A percentile compares a stretch with the other conserved stretches of the same genome.
phyloP scores from a whole-genome alignment of 148 eudicot species.

The Cornus florida region DNA sequence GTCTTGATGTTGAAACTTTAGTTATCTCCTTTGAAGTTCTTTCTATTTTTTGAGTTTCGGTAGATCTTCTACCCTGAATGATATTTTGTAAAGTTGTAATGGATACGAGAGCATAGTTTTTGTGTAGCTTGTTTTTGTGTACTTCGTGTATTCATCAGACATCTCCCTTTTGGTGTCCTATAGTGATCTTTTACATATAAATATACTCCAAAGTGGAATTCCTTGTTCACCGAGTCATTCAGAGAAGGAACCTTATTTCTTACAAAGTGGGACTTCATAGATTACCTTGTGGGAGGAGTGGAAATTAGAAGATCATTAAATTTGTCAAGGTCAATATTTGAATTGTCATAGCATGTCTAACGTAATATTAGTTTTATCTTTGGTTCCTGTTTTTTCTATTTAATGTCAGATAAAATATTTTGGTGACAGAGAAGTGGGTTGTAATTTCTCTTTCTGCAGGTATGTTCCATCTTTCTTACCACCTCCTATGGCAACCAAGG shows the following conservation, averaged over 20 bases:
- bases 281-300: neutral
- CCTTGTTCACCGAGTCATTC: neutral
- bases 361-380: neutral
- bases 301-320: neutral
- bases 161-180: too few relatives aligned
- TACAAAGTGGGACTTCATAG: too few relatives aligned
- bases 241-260: neutral
- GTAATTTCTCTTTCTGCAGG: conserved; percentile 53
- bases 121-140: too few relatives aligned
- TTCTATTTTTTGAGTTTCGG: too few relatives aligned
- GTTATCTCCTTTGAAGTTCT: too few relatives aligned
- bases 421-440: conserved; percentile 22
- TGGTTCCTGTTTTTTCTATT: neutral
- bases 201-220: too few relatives aligned
- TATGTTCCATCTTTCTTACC: conserved; percentile 98
- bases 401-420: neutral
- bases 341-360: neutral
- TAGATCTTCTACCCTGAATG: too few relatives aligned
- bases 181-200: too few relatives aligned
- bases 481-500: conserved; percentile 85
- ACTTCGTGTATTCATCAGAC: too few relatives aligned
- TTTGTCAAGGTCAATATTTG: neutral
- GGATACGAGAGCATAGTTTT: too few relatives aligned
- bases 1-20: too few relatives aligned
- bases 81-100: too few relatives aligned